Base-by-base conservation (phyloP, 2,329 filamentous ascomycete genomes). In the Trichothecium roseum region DNA sequence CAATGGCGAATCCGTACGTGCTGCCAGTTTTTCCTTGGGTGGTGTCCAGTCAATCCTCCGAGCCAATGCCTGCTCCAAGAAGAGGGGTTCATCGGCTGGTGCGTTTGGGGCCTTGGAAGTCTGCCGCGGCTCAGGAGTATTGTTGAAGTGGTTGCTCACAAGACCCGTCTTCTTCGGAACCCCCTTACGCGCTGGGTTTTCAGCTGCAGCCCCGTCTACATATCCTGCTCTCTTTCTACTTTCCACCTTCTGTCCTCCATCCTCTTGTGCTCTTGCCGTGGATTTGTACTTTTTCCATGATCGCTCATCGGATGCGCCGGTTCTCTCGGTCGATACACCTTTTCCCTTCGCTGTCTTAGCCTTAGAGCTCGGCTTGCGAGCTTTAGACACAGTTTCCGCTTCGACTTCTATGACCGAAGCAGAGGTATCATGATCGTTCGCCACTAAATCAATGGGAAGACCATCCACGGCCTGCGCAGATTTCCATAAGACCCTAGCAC, bases 41-140 rank as follows among this genome's bases (percentile, higher is more conserved):
- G 81, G 82, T 1, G 83, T 87, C 83, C 82, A 87, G 39, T 78
- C 68, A 12, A 59, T 49, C 40, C 75, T 67, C 40, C 81, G 65
- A 31, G 59, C 62, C 18, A 70, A 52, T 7, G 80, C 81, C 31
- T 52, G 54, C 35, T 71, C 66, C 8, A 67, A 39, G 15, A 54
- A 46, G 3, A 63, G 44, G 1, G 59, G 48, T 33, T 59, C 57
- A n/a, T 51, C 36, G 13, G 14, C 56, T 40, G 38, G 48, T 37
- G 18, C 42, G 31, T 35, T 44, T 39, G 40, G 36, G n/a, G 26
- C 4, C 22, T 46, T 47, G 16, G 37, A 33, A 17, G 32, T 13
- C 22, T 24, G n/a, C 16, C 38, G 35, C 3, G 37, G 20, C 24
- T 50, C 45, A 32, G 49, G 34, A 14, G 34, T 35, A 18, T 41